phyloP scores from a whole-genome alignment of 1,139 yeast species.

The Meyerozyma elateridarum region DNA sequence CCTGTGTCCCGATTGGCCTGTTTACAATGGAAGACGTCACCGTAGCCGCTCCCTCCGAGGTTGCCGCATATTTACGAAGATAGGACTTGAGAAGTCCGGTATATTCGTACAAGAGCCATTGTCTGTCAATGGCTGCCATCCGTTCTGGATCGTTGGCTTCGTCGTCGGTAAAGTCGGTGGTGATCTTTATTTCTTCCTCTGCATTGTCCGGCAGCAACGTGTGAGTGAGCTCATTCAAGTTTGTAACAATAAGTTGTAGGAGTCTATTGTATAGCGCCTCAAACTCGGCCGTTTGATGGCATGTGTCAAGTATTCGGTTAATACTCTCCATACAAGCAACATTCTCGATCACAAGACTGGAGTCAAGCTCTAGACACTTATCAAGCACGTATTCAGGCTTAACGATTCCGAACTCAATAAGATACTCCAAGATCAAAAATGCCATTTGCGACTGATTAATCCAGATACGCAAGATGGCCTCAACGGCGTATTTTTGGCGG shows the following conservation, averaged over 20 bases:
- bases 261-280: constrained; percentile 27
- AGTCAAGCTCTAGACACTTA: constrained; percentile 35
- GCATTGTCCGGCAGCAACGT: constrained; percentile 21
- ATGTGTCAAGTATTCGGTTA: constrained; percentile 29
- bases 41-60: too few species aligned
- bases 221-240: constrained; percentile 29
- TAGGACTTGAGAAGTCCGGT: constrained; percentile 39
- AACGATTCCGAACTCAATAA: constrained; percentile 49
- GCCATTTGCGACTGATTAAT: constrained; percentile 78
- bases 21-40: too few species aligned
- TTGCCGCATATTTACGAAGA: constrained; percentile 23
- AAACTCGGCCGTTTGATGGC: constrained; percentile 13
- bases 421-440: constrained; percentile 61
- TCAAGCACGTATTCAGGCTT: constrained; percentile 37
- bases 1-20: background rate
- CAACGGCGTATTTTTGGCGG: constrained; percentile 47
- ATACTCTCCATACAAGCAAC: constrained; percentile 46
- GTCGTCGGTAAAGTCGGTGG: constrained; percentile 22
- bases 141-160: constrained; percentile 20
- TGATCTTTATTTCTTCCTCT: constrained; percentile 18
- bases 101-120: constrained; percentile 44
- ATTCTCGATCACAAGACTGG: constrained; percentile 36
- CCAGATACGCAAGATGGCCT: constrained; percentile 74
- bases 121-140: constrained; percentile 27
- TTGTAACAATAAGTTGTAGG: constrained; percentile 30